phyloP scores from a whole-genome alignment of 371 early-diverging fungal species.

The Blakeslea trispora region DNA sequence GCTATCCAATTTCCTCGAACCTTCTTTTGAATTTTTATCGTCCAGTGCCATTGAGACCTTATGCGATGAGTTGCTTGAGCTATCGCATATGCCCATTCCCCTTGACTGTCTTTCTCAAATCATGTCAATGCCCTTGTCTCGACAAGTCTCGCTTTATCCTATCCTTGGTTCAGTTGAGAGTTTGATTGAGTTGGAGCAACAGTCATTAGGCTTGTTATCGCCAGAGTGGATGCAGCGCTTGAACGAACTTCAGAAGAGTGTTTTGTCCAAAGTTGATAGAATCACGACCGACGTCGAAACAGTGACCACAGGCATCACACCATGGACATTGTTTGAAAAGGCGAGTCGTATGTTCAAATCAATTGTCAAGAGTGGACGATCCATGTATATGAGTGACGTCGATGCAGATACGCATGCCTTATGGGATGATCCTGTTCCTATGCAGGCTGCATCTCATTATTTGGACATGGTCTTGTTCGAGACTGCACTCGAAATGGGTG shows the following conservation, averaged over 20 bases:
- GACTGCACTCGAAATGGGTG: constrained; percentile 47
- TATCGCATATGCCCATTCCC: constrained; percentile 13
- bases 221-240: constrained; percentile 6
- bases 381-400: constrained; percentile 55
- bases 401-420: constrained; percentile 38
- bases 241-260: constrained; percentile 13
- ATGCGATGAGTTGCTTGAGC: constrained; percentile 36
- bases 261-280: constrained; percentile 25
- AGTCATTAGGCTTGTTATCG: constrained; percentile 9
- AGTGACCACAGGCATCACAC: constrained; percentile 32
- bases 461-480: constrained; percentile 53
- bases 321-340: constrained; percentile 39
- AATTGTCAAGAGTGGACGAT: constrained; percentile 51
- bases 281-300: constrained; percentile 27
- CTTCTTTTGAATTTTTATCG: constrained; percentile 34
- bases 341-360: constrained; percentile 46
- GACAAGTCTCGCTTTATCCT: constrained; percentile 12
- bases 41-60: constrained; percentile 25
- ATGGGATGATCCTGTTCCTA: constrained; percentile 30
- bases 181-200: constrained; percentile 15
- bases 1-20: constrained; percentile 37
- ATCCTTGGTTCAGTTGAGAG: constrained; percentile 21
- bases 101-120: constrained; percentile 25
- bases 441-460: constrained; percentile 41
- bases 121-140: constrained; percentile 9